These are phyloP conservation scores for Alternaria sp. DNA, from an alignment of 2,329 filamentous ascomycete genomes.

Conservation along the genomic window DNA sequence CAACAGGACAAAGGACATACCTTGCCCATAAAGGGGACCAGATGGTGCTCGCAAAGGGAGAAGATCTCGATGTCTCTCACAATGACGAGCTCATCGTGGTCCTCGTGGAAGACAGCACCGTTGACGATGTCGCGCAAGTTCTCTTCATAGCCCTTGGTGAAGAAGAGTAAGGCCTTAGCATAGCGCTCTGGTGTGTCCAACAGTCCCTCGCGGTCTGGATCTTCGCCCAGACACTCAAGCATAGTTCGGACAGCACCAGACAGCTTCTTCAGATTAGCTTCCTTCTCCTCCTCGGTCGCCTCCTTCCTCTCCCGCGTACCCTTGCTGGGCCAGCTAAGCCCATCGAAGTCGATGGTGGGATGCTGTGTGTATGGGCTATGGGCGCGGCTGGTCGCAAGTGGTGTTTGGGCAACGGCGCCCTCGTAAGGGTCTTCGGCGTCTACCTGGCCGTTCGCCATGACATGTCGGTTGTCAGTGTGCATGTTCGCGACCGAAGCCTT, in stretches of 20 bases:
- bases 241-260: constrained; percentile 68
- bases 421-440: constrained; percentile 61
- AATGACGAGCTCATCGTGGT: constrained; percentile 96
- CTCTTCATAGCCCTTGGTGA: constrained; percentile 96
- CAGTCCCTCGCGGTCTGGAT: constrained; percentile 68
- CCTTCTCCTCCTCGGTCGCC: constrained; percentile 63
- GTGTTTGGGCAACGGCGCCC: constrained; percentile 56
- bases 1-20: constrained; percentile 52
- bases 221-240: constrained; percentile 70
- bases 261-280: constrained; percentile 65
- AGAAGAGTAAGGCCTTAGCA: constrained; percentile 92
- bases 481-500: constrained; percentile 24
- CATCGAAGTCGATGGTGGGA: constrained; percentile 61
- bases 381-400: constrained; percentile 60
- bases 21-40: constrained; percentile 96
- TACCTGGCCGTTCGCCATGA: constrained; percentile 32
- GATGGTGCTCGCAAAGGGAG: constrained; percentile 93
- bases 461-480: constrained; percentile 17
- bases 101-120: constrained; percentile 91
- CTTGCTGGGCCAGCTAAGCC: constrained; percentile 62
- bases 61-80: constrained; percentile 97
- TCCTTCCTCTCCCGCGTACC: constrained; percentile 70
- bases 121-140: constrained; percentile 93
- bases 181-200: constrained; percentile 80
- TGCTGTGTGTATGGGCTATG: constrained; percentile 58